Percentiles rank a stretch among this genome's conserved stretches.
These are phyloP conservation scores for Penicillium dipodomyicola DNA, from an alignment of 495 filamentous ascomycete genomes.

Conservation along the genomic window DNA sequence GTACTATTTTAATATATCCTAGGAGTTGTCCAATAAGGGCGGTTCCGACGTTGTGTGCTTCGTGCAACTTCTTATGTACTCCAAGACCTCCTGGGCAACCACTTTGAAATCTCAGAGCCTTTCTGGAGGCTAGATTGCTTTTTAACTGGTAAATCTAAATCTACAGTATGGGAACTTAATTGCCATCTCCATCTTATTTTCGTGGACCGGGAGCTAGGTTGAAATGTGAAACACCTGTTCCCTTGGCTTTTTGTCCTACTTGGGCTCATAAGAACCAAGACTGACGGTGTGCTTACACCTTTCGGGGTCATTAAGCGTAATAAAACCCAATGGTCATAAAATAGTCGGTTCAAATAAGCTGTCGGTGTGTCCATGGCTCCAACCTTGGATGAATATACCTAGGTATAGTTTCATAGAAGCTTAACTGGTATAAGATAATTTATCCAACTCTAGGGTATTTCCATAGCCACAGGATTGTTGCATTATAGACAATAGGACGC, in stretches of 20 bases:
- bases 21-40: slow-evolving; percentile 16
- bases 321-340: not conserved
- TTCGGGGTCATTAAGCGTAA: not conserved
- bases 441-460: not conserved
- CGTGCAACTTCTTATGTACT: slow-evolving; percentile 2
- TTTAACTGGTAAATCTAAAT: not conserved
- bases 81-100: slow-evolving; percentile 4
- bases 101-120: not conserved
- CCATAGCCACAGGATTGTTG: not conserved
- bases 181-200: slow-evolving; percentile 4
- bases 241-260: slow-evolving; percentile 26
- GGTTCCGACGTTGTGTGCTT: slow-evolving; percentile 16
- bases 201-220: slow-evolving; percentile 10
- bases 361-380: not conserved
- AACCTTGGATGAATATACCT: not conserved
- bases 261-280: slow-evolving; percentile 12
- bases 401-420: not conserved
- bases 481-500: not conserved
- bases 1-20: slow-evolving; percentile 13
- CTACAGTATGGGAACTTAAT: not conserved
- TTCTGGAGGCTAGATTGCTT: not conserved
- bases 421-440: not conserved
- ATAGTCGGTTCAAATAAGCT: not conserved
- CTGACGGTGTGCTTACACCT: slow-evolving; percentile 18
- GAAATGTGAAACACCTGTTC: slow-evolving; percentile 11